phyloP scores from a whole-genome alignment of 2,329 filamentous ascomycete genomes.

The Dothiorella sarmentorum region DNA sequence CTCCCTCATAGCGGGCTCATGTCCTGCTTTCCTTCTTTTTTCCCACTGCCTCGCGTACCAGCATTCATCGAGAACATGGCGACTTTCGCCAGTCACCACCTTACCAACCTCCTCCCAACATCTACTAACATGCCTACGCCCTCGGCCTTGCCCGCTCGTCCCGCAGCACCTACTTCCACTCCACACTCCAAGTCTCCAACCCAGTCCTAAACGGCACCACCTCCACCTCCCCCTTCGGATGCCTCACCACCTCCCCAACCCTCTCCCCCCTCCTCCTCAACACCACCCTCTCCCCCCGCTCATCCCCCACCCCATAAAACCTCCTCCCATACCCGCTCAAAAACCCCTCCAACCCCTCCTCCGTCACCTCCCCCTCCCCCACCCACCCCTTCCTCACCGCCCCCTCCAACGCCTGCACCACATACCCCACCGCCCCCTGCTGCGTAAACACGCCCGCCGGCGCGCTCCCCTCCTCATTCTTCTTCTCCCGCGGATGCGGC shows the following conservation, averaged over 20 bases:
- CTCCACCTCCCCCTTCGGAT: slow-evolving; percentile 51
- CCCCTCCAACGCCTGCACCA: slow-evolving; percentile 62
- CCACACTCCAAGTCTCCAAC: slow-evolving; percentile 52
- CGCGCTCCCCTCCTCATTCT: slow-evolving; percentile 52
- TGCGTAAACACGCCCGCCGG: slow-evolving; percentile 79
- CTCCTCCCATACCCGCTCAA: slow-evolving; percentile 54
- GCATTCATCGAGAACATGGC: too few relatives aligned
- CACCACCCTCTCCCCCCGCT: slow-evolving; percentile 51
- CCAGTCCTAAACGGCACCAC: slow-evolving; percentile 65
- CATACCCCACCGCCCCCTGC: slow-evolving; percentile 64
- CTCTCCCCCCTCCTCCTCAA: slow-evolving; percentile 55
- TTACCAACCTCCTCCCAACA: too few relatives aligned
- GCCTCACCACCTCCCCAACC: slow-evolving; percentile 54
- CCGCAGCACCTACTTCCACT: slow-evolving; percentile 4
- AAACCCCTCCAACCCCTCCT: slow-evolving; percentile 56
- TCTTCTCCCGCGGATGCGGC: slow-evolving; percentile 62
- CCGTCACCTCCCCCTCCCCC: slow-evolving; percentile 52
- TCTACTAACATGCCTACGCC: too few relatives aligned
- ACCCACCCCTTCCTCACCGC: slow-evolving; percentile 63
- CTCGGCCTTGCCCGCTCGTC: too few relatives aligned
- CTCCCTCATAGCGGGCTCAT: too few relatives aligned
- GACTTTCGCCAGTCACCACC: too few relatives aligned
- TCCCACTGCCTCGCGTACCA: too few relatives aligned
- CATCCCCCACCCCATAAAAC: slow-evolving; percentile 55
- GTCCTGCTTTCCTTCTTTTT: too few relatives aligned